A percentile compares a stretch with the other conserved stretches of the same genome.
Evolutionary conservation across 2,329 filamentous ascomycete genomes (phyloP).

Genomic region (Ceratocystis papillata): DNA sequence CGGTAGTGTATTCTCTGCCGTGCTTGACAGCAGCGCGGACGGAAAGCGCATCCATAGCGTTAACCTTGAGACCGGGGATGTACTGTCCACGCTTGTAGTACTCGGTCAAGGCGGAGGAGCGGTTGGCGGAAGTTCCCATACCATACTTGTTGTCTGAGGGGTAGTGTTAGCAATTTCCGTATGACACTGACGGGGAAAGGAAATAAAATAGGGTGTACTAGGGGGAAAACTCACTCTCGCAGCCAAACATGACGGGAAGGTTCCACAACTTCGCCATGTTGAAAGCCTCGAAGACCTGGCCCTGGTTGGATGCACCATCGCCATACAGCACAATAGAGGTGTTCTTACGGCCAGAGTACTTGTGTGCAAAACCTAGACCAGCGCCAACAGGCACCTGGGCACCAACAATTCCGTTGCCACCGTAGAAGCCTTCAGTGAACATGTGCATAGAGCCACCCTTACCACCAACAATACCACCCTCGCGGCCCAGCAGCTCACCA

Average conservation of each 20-base stretch:
- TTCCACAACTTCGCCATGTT: conserved; percentile 99
- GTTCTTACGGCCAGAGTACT: conserved; percentile 81
- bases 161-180: neutral
- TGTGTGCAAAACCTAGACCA: conserved; percentile 90
- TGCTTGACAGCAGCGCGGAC: conserved; percentile 94
- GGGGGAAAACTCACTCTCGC: conserved; percentile 66
- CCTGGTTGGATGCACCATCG: conserved; percentile 97
- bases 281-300: conserved; percentile 98
- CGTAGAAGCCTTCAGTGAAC: conserved; percentile 96
- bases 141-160: conserved; percentile 95
- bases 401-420: conserved; percentile 97
- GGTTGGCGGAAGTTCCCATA: conserved; percentile 94
- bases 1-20: conserved; percentile 74
- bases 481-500: conserved; percentile 85
- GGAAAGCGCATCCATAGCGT: conserved; percentile 97
- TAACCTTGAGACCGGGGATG: conserved; percentile 98
- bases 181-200: neutral
- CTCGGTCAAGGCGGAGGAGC: conserved; percentile 90
- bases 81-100: conserved; percentile 99
- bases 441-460: conserved; percentile 99
- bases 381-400: conserved; percentile 96
- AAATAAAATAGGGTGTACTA: neutral
- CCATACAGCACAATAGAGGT: conserved; percentile 86
- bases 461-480: conserved; percentile 94
- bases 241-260: conserved; percentile 87